Evolutionary conservation across 148 eudicot species (phyloP).

Genomic region (Talinum fruticosum): DNA sequence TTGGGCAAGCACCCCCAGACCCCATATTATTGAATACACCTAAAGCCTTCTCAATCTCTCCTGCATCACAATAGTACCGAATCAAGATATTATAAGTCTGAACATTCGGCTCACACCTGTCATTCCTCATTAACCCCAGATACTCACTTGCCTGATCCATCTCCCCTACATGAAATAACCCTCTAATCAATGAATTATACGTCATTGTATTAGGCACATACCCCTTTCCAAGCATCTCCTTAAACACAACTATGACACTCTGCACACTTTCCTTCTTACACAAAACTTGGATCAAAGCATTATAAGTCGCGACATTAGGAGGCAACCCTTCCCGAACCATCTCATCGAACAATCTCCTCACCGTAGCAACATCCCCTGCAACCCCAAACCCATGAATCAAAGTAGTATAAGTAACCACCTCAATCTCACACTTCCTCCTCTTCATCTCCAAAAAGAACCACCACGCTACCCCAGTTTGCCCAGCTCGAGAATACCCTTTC

Average conservation of each 20-base stretch:
- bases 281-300: slow-evolving; percentile 84
- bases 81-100: slow-evolving; percentile 82
- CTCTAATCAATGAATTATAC: slow-evolving; percentile 72
- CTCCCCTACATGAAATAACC: slow-evolving; percentile 66
- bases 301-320: slow-evolving; percentile 79
- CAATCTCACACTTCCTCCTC: slow-evolving; percentile 62
- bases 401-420: slow-evolving; percentile 84
- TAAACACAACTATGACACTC: slow-evolving; percentile 51
- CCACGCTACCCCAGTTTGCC: slow-evolving; percentile 72
- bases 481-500: slow-evolving; percentile 71
- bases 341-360: slow-evolving; percentile 65
- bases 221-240: slow-evolving; percentile 79
- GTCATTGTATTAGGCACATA: slow-evolving; percentile 72
- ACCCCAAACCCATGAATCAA: slow-evolving; percentile 90
- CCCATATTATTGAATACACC: slow-evolving; percentile 68
- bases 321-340: slow-evolving; percentile 73
- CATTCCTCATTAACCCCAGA: slow-evolving; percentile 61
- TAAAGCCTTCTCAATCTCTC: slow-evolving; percentile 82
- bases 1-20: slow-evolving; percentile 71
- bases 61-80: slow-evolving; percentile 70
- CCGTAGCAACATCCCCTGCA: slow-evolving; percentile 66
- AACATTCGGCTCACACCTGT: slow-evolving; percentile 72
- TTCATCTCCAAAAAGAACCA: slow-evolving; percentile 81
- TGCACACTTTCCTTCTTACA: slow-evolving; percentile 86
- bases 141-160: slow-evolving; percentile 69